Base-by-base conservation (phyloP, 2,329 filamentous ascomycete genomes). In the Phoma herbarum region DNA sequence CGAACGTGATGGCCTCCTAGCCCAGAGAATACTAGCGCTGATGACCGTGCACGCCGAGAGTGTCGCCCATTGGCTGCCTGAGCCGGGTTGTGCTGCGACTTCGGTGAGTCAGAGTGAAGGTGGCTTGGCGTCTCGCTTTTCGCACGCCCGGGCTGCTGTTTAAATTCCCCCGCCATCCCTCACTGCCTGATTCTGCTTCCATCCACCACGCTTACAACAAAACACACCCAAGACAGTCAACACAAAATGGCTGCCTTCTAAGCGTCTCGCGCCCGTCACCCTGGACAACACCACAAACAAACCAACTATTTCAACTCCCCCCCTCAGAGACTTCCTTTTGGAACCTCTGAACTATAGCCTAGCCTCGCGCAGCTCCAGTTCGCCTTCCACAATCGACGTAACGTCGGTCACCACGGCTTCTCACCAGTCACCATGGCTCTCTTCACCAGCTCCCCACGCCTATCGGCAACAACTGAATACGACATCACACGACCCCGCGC, bases 391-490 rank as follows among this genome's bases (percentile, higher is more conserved):
- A 75, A 85, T 83, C 86, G 88, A 89, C 86, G 86, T 84, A 70
- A 75, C 83, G 86, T 88, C 90, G 88, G 89, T 89, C 89, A 92
- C 85, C 85, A 93, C 90, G 90, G 90, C 90, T 91, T 86, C 87
- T 79, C 77, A 80, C 78, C 78, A 81, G 75, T 86, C 87, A 92
- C 72, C 85, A 93, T 93, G 90, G 90, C 89, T 85, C 88, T 86
- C 89, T 85, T 88, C 87, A 86, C 78, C 81, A 79, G 77, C 81
- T 78, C 73, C 80, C 75, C 72, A 78, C 79, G 78, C 81, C 78
- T 76, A 77, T 79, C 75, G 80, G 78, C 80, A 81, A 77, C 82
- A 80, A 77, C 81, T 82, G 69, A 73, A 69, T 67, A 73, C 70
- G 60, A 70, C 70, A 70, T 72, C 77, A 74, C 75, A 75, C 70